Percentiles rank a stretch among this genome's conserved stretches.
These are phyloP conservation scores for Leishmania aethiopica DNA, from an alignment of 208 protist genomes.

Conservation along the genomic window DNA sequence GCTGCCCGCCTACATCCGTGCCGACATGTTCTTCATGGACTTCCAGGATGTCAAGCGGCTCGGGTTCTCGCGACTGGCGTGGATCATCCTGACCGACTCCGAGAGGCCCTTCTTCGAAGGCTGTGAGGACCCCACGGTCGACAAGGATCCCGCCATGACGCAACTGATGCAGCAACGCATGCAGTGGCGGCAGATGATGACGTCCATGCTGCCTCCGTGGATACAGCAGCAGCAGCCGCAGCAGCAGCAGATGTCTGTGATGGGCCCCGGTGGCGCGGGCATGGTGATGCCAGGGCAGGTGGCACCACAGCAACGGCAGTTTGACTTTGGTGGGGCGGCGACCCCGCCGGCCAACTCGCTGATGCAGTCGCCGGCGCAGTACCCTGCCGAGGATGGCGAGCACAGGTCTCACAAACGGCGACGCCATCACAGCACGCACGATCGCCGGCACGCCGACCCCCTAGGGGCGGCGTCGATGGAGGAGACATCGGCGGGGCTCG, in stretches of 20 bases:
- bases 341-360: not conserved
- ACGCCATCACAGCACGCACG: conserved; percentile 20
- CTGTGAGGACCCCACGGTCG: conserved; percentile 60
- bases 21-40: conserved; percentile 91
- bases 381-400: conserved; percentile 22
- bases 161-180: conserved; percentile 46
- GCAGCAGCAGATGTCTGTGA: conserved; percentile 10
- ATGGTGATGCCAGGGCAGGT: conserved; percentile 11
- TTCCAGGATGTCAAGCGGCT: conserved; percentile 70
- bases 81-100: conserved; percentile 72
- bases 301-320: not conserved
- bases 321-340: not conserved
- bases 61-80: conserved; percentile 74
- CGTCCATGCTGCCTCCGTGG: conserved; percentile 35
- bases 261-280: conserved; percentile 16
- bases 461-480: conserved; percentile 10
- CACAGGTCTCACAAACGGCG: conserved; percentile 14
- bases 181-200: conserved; percentile 49
- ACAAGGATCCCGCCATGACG: conserved; percentile 75
- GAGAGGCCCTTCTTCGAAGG: conserved; percentile 48
- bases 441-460: conserved; percentile 29
- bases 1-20: conserved; percentile 77
- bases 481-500: conserved; percentile 14
- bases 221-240: not conserved
- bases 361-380: conserved; percentile 4